Evolutionary conservation across 768 basidiomycete genomes (phyloP), one percentile per base, ranked within the genome.

Genomic region (Daedaleopsis nitida): DNA sequence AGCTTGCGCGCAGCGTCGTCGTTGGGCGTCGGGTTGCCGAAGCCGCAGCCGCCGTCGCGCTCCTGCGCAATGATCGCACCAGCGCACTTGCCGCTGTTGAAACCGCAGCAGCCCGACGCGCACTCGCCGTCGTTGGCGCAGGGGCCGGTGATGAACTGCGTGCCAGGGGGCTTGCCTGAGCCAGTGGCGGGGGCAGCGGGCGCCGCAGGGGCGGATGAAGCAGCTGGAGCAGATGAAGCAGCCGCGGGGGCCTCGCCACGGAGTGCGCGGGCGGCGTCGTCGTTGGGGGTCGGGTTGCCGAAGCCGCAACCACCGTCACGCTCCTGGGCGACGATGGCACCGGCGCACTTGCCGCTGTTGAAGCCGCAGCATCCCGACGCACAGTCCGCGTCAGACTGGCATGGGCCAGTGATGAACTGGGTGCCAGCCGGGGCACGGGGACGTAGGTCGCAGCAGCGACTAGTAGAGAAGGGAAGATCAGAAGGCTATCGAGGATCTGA

Each of bases 81-180:
- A 9, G 69, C 69, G 60, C 69, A 70, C 64, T 68, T 68, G 58
- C 69, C 69, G 35, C 48, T 58, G 27, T 55, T 57, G 66, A 70
- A 70, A 34, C 64, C 69, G 44, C 69, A 70, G 69, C 69, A 70
- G 42, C 65, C 66, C n/a, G 63, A 64, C 47, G 64, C 64, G 61
- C 69, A 70, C 37, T 66, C 69, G 11, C 65, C 60, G 67, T 70
- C 69, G 50, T 32, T 16, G 10, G 53, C 48, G 59, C 69, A 70
- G 5, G 57, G 27, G 42, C 56, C 62, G 56, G 67, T 68, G 61
- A 64, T 57, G 59, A 64, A 64, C 59, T 60, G 54, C 34, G 49
- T 64, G 57, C 62, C 63, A n/a, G 39, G 37, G 24, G 57, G 47
- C 47, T 49, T 49, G 47, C 47, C 47, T 1, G 47, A 49, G 47